Conservation (phyloP, 2,329 filamentous ascomycete genomes). For the Penicillium janthinellum region DNA sequence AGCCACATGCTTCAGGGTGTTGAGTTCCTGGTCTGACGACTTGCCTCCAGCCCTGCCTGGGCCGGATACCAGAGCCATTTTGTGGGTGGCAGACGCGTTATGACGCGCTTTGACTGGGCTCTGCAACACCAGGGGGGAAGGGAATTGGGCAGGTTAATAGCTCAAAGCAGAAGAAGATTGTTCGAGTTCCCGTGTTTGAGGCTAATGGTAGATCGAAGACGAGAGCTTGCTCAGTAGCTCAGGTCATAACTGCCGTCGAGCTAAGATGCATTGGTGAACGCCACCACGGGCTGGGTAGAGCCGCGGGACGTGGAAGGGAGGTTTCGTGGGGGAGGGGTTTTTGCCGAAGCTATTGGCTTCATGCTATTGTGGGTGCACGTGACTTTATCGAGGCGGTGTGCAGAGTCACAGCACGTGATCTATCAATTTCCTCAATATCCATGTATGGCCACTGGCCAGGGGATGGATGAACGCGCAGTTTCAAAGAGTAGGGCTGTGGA, state of each 20-base stretch:
- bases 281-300: slow-evolving; percentile 13
- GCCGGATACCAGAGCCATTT: slow-evolving; percentile 63
- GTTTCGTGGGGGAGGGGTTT: slow-evolving; percentile 10
- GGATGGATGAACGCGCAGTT: too few relatives aligned
- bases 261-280: slow-evolving; percentile 16
- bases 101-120: background rate
- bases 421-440: background rate
- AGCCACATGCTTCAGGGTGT: slow-evolving; percentile 72
- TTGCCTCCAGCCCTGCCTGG: slow-evolving; percentile 55
- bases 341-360: slow-evolving; percentile 7
- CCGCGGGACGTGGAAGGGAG: slow-evolving; percentile 12
- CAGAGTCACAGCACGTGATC: background rate
- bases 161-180: slow-evolving; percentile 10
- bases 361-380: slow-evolving; percentile 13
- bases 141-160: slow-evolving; percentile 23
- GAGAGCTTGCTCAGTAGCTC: slow-evolving; percentile 8
- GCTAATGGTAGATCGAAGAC: background rate
- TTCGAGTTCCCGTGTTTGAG: background rate
- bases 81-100: background rate
- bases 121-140: background rate
- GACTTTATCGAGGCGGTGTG: background rate
- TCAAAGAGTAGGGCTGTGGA: too few relatives aligned
- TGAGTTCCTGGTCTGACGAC: slow-evolving; percentile 54
- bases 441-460: too few relatives aligned
- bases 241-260: slow-evolving; percentile 22